Evolutionary conservation across 805 yeast genomes (phyloP), one percentile per base, ranked within the genome.

Genomic region (Tetrapisispora iriomotensis): DNA sequence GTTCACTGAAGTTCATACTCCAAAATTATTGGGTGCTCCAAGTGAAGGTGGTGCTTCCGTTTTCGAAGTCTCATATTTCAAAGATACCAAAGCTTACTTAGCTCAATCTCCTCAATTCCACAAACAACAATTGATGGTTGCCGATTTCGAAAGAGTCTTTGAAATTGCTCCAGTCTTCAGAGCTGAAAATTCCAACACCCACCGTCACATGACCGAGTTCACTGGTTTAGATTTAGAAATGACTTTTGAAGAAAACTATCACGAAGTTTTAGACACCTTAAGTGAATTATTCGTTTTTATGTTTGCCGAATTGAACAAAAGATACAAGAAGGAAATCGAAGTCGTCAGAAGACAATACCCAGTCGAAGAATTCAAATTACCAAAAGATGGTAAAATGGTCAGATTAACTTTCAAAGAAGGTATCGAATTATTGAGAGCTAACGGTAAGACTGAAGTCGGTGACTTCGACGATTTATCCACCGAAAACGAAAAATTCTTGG

Each of bases 181-280:
- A 68, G 99, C 99, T 42, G 99, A 92, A 66, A 90, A 92, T 73
- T 90, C 97, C 45, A 88, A 92, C 71, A 90, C 98, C 17, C 97
- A 92, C 66, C 88, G 99, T 70, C 99, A 92, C 67, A 81, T 92
- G 95, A 92, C 99, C 41, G 99, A 92, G 67, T 92, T 92, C 64
- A 83, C 82, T 45, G 99, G 99, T 43, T 78, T 94, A 54, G 99
- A 92, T 72, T 67, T 92, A 67, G 99, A 92, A 68, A 87, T 92
- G 95, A 84, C 96, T 9, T 83, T 92, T 59, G 97, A 92, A 69
- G 96, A 88, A 68, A 96, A 92, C 68, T 92, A 92, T 64, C 94
- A 92, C 59, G 99, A 92, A 70, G 94, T 80, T 33, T 51, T 77
- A 38, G 79, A 77, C 47, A 54, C 70, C 8, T 62, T 77, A 50